phyloP scores from a whole-genome alignment of 768 basidiomycete species.

The Lentinula aciculospora region DNA sequence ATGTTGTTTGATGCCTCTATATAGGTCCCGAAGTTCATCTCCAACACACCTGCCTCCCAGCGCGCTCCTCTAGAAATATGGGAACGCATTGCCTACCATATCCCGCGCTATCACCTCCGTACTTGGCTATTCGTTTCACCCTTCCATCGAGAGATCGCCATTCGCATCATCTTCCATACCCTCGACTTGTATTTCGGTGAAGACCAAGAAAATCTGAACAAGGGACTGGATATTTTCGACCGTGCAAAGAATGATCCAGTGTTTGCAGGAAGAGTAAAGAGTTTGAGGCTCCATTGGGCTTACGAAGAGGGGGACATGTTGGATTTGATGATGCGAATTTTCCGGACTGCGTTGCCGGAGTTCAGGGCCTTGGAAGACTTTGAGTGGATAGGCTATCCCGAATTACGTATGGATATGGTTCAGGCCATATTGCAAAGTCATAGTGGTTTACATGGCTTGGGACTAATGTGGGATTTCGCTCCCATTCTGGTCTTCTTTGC shows the following conservation, averaged over 20 bases:
- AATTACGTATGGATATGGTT: conserved; percentile 63
- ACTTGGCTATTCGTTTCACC: conserved; percentile 62
- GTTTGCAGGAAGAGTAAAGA: conserved; percentile 56
- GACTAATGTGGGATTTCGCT: conserved; percentile 42
- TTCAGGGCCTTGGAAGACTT: conserved; percentile 58
- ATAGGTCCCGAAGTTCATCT: conserved; percentile 41
- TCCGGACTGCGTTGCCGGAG: conserved; percentile 56
- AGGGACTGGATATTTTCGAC: conserved; percentile 64
- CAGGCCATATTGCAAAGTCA: conserved; percentile 50
- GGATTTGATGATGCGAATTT: conserved; percentile 57
- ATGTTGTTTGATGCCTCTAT: conserved; percentile 6
- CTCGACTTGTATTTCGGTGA: conserved; percentile 66
- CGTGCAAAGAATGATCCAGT: conserved; percentile 55
- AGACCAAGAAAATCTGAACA: conserved; percentile 53
- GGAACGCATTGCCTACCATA: conserved; percentile 57
- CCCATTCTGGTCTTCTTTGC: background rate
- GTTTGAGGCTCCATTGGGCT: conserved; percentile 61
- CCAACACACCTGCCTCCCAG: conserved; percentile 47
- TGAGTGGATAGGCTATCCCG: conserved; percentile 77
- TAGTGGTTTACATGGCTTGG: conserved; percentile 47
- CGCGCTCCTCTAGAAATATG: conserved; percentile 63
- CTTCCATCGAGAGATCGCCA: conserved; percentile 61
- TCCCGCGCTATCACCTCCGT: conserved; percentile 63
- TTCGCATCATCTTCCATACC: conserved; percentile 60
- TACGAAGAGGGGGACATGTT: conserved; percentile 67